phyloP scores from a whole-genome alignment of 805 yeast species.

The Kuraishia molischiana region DNA sequence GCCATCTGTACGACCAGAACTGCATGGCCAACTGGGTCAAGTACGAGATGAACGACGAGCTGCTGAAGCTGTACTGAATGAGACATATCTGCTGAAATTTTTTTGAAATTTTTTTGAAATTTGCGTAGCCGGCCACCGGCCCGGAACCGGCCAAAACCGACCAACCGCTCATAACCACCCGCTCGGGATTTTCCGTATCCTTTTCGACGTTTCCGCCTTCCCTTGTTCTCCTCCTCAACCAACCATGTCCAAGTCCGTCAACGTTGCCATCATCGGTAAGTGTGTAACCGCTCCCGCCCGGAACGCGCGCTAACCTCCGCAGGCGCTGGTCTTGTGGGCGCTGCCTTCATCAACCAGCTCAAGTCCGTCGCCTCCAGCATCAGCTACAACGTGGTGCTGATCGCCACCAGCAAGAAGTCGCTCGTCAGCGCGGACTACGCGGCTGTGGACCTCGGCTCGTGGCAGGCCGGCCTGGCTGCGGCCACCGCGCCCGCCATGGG shows the following conservation, averaged over 20 bases:
- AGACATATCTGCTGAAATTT: no score
- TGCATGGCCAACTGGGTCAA: conserved; percentile 68
- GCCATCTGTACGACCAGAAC: conserved; percentile 51
- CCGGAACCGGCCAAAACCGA: no score
- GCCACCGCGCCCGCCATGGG: conserved; percentile 40
- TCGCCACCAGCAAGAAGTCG: conserved; percentile 70
- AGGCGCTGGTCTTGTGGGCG: conserved; percentile 94
- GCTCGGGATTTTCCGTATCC: background rate
- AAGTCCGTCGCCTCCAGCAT: conserved; percentile 43
- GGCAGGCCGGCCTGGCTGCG: conserved; percentile 39
- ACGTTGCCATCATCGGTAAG: conserved; percentile 62
- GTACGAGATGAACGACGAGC: conserved; percentile 23
- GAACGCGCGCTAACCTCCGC: background rate
- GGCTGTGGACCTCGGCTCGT: conserved; percentile 56
- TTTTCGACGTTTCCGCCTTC: background rate
- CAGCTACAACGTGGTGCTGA: conserved; percentile 65
- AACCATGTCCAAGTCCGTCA: conserved; percentile 45
- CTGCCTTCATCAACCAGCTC: conserved; percentile 81
- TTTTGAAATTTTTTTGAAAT: background rate
- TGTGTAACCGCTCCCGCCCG: background rate
- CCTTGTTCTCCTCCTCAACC: no score
- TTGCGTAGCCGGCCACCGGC: no score
- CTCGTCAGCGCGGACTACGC: conserved; percentile 57
- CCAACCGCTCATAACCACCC: no score
- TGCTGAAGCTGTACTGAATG: conserved; percentile 15